Evolutionary conservation across 805 yeast genomes (phyloP), one percentile per base, ranked within the genome.

Genomic region (Martiniozyma abietophila): DNA sequence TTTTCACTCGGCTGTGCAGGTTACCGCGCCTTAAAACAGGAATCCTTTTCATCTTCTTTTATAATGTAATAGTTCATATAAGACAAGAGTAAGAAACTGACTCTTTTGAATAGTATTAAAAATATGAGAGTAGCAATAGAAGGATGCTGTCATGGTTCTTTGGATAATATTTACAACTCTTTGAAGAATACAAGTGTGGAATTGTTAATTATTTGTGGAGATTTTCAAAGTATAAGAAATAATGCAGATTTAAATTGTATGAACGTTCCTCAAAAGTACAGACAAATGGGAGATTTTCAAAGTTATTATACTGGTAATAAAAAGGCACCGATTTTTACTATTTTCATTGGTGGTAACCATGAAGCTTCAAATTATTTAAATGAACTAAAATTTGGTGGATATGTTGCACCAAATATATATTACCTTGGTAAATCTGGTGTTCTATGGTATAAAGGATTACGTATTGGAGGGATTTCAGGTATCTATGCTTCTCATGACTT

Each of bases 271-370:
- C 58, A 60, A 0, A 89, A 89, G 53, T 92, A 81, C 55, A 67
- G 70, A 29, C 54, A 54, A 27, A 49, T 85, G 46, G 95, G 96
- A 2, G 95, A 89, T 47, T 92, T 89, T 54, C 74, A 70, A 28
- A 59, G 69, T 17, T 89, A 86, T 53, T 83, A 82, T 48, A 51
- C 50, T 1, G 84, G 89, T 1, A 43, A 47, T 14, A 61, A 58
- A 30, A 54, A 34, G 19, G 95, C 95, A 0, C 95, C 96, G 0
- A 65, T 80, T 1, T 56, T 75, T 21, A 89, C 97, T 0, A 45
- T 92, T 0, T 80, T 89, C 45, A 74, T 92, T 27, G 97, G 98
- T 3, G 98, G 98, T 1, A 92, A 92, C 56, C 98, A 92, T 50
- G 98, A 92, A 51, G 76, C 92, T 4, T 82, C 94, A 38, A 74